Conservation (phyloP, 306 rosid species). For the Ormosia emarginata region DNA sequence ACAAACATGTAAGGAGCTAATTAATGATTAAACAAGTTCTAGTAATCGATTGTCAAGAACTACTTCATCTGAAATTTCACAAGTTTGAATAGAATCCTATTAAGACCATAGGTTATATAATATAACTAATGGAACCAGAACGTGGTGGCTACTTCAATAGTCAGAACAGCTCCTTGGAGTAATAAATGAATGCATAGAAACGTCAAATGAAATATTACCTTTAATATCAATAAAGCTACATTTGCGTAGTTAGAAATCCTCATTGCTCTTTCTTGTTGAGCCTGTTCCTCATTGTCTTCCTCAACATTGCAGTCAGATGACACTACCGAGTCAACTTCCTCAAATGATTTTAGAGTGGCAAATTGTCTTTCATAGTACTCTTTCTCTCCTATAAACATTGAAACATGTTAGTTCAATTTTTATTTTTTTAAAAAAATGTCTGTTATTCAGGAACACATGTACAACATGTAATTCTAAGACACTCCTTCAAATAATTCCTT, state of each 20-base stretch:
- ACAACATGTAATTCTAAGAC: neutral
- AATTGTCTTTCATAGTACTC: constrained; percentile 64
- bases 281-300: constrained; percentile 40
- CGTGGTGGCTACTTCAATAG: neutral
- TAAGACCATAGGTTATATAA: neutral
- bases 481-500: neutral
- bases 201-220: constrained; percentile 39
- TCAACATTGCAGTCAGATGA: constrained; percentile 17
- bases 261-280: constrained; percentile 67
- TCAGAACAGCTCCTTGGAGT: neutral
- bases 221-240: constrained; percentile 42
- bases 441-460: neutral
- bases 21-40: neutral
- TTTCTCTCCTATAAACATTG: constrained; percentile 43
- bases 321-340: constrained; percentile 56
- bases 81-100: neutral
- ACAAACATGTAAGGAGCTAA: neutral
- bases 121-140: neutral
- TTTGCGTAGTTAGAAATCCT: constrained; percentile 64
- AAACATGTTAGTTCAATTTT: neutral
- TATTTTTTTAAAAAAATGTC: too few relatives aligned
- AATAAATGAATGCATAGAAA: neutral
- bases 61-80: neutral
- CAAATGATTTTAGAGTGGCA: constrained; percentile 67
- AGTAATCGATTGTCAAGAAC: neutral